Evolutionary conservation across 495 filamentous ascomycete species (phyloP), one percentile per base, ranked within the genome.

Genomic region (Penicillium cosmopolitanum): DNA sequence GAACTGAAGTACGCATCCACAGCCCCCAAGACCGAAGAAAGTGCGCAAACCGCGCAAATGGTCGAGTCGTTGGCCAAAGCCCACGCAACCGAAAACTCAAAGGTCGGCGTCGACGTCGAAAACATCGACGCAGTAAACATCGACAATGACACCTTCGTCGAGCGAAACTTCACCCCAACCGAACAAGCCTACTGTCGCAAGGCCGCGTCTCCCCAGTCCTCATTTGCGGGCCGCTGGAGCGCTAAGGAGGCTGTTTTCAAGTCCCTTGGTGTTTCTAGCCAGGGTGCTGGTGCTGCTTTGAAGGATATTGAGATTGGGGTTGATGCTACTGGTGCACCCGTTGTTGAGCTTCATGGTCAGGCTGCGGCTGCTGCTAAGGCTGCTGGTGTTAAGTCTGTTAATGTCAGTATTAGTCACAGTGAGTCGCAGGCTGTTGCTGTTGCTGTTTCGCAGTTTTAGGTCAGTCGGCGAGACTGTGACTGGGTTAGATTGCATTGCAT

Each of bases 241-340:
- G 95, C 95, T 4, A 99, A 99, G 77, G 95, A 99, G 79, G 95
- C 94, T 5, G 92, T 99, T 5, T 99, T 99, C 80, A 99, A 99
- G 82, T 89, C 90, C 12, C 77, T 99, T n/a, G 91, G 92, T 42
- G 91, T 97, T n/a, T 73, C 82, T 63, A 85, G 91, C 70, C 87
- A 89, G 74, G 95, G 95, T 54, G 93, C 88, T 12, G 95, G 96
- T 60, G 93, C 95, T 52, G 82, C 89, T 16, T 65, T 99, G 77
- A 93, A 88, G 79, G 94, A 97, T 13, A 98, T 99, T 77, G 95
- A 99, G 81, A 93, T 99, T 60, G 73, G 81, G 38, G 86, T 83
- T 59, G 89, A 94, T 68, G 84, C 88, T 52, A 89, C 85, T 23
- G 95, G 96, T 28, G 91, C 87, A 40, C 95, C 95, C 1, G 75